phyloP scores from a whole-genome alignment of 345 rosid genomes.

The Eucalyptus sp. region DNA sequence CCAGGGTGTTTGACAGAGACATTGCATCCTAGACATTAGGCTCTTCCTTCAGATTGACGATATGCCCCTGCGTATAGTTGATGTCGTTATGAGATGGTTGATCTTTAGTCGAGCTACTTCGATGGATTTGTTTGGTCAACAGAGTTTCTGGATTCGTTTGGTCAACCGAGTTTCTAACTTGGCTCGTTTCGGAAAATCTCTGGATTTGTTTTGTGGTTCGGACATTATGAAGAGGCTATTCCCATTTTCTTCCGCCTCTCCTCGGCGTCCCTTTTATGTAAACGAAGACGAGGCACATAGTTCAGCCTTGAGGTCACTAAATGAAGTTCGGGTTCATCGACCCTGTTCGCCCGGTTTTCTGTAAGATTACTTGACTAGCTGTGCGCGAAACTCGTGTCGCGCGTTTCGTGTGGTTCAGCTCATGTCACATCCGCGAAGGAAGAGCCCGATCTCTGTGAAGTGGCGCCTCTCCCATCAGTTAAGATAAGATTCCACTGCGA shows the following conservation, averaged over 20 bases:
- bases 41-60: background rate
- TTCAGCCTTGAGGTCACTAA: background rate
- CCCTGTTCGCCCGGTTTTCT: background rate
- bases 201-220: background rate
- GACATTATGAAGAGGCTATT: background rate
- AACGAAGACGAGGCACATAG: background rate
- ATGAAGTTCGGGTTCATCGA: background rate
- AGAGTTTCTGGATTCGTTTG: background rate
- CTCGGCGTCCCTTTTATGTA: background rate
- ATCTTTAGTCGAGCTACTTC: background rate
- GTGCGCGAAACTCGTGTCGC: background rate
- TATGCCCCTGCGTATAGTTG: background rate
- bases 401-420: background rate
- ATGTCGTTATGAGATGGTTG: background rate
- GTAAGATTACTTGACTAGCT: background rate
- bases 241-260: background rate
- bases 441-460: background rate
- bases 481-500: background rate
- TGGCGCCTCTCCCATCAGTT: background rate
- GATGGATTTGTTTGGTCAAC: background rate
- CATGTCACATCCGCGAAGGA: background rate
- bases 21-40: background rate
- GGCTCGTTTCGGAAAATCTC: background rate
- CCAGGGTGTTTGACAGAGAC: background rate
- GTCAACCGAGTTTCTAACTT: background rate